A percentile compares a stretch with the other conserved stretches of the same genome.
Conservation (phyloP, 129 eudicot species). For the Logfia minima region DNA sequence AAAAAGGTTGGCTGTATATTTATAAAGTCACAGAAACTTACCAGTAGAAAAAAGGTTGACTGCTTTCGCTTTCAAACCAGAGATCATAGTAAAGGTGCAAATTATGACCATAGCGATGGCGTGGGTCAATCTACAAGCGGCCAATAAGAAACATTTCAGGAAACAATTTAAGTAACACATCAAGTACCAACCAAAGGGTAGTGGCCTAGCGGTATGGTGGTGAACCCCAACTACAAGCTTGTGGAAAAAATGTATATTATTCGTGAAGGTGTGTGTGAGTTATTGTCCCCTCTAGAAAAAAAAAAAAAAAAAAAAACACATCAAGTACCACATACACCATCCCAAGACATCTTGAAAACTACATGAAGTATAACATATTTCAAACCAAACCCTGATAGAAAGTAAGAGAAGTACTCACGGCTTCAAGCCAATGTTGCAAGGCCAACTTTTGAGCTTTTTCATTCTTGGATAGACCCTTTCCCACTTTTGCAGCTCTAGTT, state of each 20-base stretch:
- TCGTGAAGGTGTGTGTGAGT: no score
- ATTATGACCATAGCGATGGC: slow-evolving; percentile 91
- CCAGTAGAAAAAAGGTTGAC: slow-evolving; percentile 90
- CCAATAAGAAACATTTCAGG: background rate
- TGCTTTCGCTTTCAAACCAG: slow-evolving; percentile 77
- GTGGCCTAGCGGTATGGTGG: no score
- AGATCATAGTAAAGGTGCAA: slow-evolving; percentile 69
- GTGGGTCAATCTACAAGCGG: slow-evolving; percentile 78
- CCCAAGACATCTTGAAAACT: background rate
- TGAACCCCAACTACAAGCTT: no score
- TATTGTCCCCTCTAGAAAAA: no score
- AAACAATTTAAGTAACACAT: background rate
- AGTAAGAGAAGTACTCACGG: slow-evolving; percentile 53
- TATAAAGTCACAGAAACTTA: slow-evolving; percentile 19
- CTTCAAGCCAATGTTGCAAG: slow-evolving; percentile 95
- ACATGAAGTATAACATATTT: background rate
- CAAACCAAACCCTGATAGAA: background rate
- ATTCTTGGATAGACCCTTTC: slow-evolving; percentile 82
- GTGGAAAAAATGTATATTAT: no score
- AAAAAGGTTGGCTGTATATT: slow-evolving; percentile 51
- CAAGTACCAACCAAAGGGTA: background rate
- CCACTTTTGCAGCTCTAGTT: slow-evolving; percentile 93
- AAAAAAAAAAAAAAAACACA: background rate
- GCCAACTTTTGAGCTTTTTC: slow-evolving; percentile 91
- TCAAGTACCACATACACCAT: background rate